These are phyloP conservation scores for Podaxis pistillaris DNA, from an alignment of 768 basidiomycete species.

Conservation along the genomic window DNA sequence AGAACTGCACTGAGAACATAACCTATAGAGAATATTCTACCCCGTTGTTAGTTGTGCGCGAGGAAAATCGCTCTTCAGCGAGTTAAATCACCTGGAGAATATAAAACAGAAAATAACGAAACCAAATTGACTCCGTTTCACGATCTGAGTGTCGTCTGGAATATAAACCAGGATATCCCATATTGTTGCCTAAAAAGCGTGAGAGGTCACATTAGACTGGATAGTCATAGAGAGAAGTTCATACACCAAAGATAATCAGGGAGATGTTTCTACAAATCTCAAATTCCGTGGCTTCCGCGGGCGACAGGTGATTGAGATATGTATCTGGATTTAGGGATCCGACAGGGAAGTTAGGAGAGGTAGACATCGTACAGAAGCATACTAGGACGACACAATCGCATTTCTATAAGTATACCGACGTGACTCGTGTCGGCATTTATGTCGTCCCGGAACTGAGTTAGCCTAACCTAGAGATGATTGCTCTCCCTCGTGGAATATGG, in stretches of 20 bases:
- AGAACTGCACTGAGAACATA: background rate
- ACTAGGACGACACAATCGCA: background rate
- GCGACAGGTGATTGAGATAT: constrained; percentile 1
- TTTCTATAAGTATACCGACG: too few relatives aligned
- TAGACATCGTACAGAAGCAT: background rate
- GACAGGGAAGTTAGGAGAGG: background rate
- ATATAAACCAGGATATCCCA: background rate
- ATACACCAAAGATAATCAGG: background rate
- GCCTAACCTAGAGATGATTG: too few relatives aligned
- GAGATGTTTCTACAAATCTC: background rate
- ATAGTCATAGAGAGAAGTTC: background rate
- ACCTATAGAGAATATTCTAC: background rate
- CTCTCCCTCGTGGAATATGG: too few relatives aligned
- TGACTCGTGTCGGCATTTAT: too few relatives aligned
- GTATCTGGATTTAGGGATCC: background rate
- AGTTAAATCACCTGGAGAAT: background rate
- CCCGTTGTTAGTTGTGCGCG: background rate
- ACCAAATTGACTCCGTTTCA: background rate
- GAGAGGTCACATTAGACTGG: background rate
- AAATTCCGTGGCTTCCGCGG: background rate
- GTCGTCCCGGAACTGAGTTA: too few relatives aligned
- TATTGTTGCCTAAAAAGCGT: background rate
- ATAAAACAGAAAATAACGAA: background rate
- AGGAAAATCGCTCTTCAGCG: background rate
- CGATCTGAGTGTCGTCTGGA: background rate